phyloP scores from a whole-genome alignment of 805 yeast genomes.

The Lipomyces japonicus region DNA sequence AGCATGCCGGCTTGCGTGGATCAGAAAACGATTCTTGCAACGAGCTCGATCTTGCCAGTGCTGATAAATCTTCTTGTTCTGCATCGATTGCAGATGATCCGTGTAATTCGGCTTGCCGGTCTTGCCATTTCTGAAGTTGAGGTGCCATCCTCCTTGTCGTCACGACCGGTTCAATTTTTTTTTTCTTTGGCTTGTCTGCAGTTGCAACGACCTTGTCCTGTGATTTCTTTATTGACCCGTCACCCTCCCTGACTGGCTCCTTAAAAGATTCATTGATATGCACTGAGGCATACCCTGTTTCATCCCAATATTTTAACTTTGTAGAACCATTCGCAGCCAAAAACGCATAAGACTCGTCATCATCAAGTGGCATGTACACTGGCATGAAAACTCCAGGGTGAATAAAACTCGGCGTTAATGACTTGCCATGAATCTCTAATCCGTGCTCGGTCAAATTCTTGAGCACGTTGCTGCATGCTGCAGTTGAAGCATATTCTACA shows the following conservation, averaged over 20 bases:
- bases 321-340: slow-evolving; percentile 14
- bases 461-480: slow-evolving; percentile 13
- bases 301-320: slow-evolving; percentile 26
- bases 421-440: slow-evolving; percentile 1
- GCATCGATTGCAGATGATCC: background rate
- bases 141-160: slow-evolving; percentile 20
- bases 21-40: slow-evolving; percentile 25
- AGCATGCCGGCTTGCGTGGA: slow-evolving; percentile 17
- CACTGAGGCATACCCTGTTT: slow-evolving; percentile 8
- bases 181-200: slow-evolving; percentile 12
- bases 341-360: slow-evolving; percentile 6
- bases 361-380: background rate
- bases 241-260: background rate
- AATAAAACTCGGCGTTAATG: slow-evolving; percentile 6
- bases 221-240: background rate
- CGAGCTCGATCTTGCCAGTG: background rate
- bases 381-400: slow-evolving; percentile 29
- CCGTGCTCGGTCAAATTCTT: background rate
- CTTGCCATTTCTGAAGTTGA: slow-evolving; percentile 26
- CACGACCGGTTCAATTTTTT: background rate
- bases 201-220: too few relatives aligned
- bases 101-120: slow-evolving; percentile 25
- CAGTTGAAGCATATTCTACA: slow-evolving; percentile 19
- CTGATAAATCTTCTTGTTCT: background rate
- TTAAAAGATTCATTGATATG: slow-evolving; percentile 10